Evolutionary conservation across 768 basidiomycete species (phyloP).

Genomic region (Ramaria sp.): DNA sequence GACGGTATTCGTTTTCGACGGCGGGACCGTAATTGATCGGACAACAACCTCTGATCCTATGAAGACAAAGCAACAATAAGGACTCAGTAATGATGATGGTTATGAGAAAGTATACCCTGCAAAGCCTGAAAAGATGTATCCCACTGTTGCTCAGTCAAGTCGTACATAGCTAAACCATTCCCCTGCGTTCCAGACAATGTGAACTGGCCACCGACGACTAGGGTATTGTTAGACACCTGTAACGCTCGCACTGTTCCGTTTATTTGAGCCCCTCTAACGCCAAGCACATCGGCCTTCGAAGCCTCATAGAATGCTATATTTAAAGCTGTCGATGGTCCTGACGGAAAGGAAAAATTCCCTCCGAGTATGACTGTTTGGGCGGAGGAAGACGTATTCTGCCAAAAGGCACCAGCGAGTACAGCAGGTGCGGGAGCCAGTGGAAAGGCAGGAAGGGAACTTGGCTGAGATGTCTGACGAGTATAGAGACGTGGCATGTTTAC

Average conservation of each 20-base stretch:
- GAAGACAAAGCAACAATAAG: slow-evolving; percentile 10
- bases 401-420: slow-evolving; percentile 79
- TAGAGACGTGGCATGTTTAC: slow-evolving; percentile 26
- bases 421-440: slow-evolving; percentile 61
- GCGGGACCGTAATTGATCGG: slow-evolving; percentile 55
- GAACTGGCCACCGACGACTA: slow-evolving; percentile 85
- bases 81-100: background rate
- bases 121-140: slow-evolving; percentile 48
- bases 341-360: slow-evolving; percentile 72
- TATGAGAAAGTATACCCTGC: slow-evolving; percentile 25
- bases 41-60: slow-evolving; percentile 50
- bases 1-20: slow-evolving; percentile 47
- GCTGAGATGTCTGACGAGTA: slow-evolving; percentile 39
- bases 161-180: slow-evolving; percentile 72
- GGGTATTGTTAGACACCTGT: slow-evolving; percentile 51
- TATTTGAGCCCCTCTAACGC: slow-evolving; percentile 50
- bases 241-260: slow-evolving; percentile 72
- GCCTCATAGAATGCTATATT: slow-evolving; percentile 67
- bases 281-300: slow-evolving; percentile 32
- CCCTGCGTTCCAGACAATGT: slow-evolving; percentile 42
- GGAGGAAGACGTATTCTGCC: slow-evolving; percentile 65
- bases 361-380: slow-evolving; percentile 68
- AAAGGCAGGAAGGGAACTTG: slow-evolving; percentile 42
- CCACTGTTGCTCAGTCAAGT: slow-evolving; percentile 59
- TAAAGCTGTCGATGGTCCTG: slow-evolving; percentile 31